A percentile compares a stretch with the other conserved stretches of the same genome.
These are phyloP conservation scores for Ensete glaucum DNA, from an alignment of 176 grass and related monocot species.

Conservation along the genomic window DNA sequence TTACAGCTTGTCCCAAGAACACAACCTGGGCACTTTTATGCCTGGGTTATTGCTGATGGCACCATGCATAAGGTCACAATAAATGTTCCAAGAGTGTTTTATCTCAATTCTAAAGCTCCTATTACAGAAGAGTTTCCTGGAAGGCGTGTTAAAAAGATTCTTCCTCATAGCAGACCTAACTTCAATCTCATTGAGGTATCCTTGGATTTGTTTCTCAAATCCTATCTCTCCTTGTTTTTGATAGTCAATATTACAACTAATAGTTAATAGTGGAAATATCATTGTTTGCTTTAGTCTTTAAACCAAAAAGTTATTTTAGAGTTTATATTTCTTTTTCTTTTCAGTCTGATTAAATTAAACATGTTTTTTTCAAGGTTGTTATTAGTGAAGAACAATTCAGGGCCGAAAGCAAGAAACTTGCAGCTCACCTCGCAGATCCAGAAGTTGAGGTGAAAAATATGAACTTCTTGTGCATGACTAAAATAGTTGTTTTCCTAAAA, in stretches of 20 bases:
- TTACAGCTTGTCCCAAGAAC: constrained; percentile 68
- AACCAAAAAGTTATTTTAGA: neutral
- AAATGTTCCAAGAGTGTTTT: constrained; percentile 67
- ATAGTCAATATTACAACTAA: too few relatives aligned
- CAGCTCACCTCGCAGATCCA: constrained; percentile 78
- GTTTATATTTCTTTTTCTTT: constrained; percentile 1
- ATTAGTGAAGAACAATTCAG: constrained; percentile 87
- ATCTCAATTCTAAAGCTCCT: constrained; percentile 77
- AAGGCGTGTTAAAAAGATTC: constrained; percentile 85
- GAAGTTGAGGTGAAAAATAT: constrained; percentile 65
- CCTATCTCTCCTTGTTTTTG: neutral
- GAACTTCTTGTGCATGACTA: constrained; percentile 3
- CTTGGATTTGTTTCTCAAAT: neutral
- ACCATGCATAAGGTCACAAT: constrained; percentile 88
- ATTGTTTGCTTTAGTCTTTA: neutral
- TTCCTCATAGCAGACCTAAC: constrained; percentile 78
- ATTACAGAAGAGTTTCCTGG: constrained; percentile 81
- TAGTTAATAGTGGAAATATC: neutral
- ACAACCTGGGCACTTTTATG: constrained; percentile 56
- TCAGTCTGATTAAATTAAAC: constrained; percentile 8
- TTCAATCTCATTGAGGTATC: constrained; percentile 92
- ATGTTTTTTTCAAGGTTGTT: constrained; percentile 45
- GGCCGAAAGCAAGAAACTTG: constrained; percentile 79
- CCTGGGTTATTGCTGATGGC: constrained; percentile 84
- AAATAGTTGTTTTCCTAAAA: neutral